phyloP scores from a whole-genome alignment of 148 eudicot genomes.

The Vaccinium darrowii region DNA sequence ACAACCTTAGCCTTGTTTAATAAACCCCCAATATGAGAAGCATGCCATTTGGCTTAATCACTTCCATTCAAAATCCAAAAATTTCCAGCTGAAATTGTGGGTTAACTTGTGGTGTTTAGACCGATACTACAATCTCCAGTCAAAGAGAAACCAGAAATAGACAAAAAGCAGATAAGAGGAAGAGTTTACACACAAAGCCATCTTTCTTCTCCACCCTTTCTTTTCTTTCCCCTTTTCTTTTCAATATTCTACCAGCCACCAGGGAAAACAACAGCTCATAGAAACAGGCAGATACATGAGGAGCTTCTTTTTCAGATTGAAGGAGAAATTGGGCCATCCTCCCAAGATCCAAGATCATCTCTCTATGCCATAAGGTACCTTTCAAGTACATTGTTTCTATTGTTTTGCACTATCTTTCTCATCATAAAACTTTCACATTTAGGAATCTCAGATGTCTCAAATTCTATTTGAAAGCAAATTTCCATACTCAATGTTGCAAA shows the following conservation, averaged over 20 bases:
- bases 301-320: not conserved
- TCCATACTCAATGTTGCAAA: not conserved
- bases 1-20: no score
- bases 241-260: not conserved
- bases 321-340: not conserved
- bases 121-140: not conserved
- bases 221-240: not conserved
- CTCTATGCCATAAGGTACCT: not conserved
- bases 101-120: not conserved
- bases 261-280: not conserved
- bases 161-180: not conserved
- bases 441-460: not conserved
- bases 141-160: not conserved
- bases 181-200: not conserved
- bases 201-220: not conserved
- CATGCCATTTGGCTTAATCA: not conserved
- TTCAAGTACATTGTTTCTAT: not conserved
- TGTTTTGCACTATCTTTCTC: conserved; percentile 1
- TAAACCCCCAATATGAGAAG: not conserved
- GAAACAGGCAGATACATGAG: not conserved
- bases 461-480: not conserved
- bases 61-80: not conserved
- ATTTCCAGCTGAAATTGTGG: not conserved
- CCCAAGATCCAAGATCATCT: not conserved
- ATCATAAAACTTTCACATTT: not conserved